A percentile compares a stretch with the other conserved stretches of the same genome.
Conservation (phyloP, 1,139 yeast species). For the Kurtzmaniella quercitrusa region DNA sequence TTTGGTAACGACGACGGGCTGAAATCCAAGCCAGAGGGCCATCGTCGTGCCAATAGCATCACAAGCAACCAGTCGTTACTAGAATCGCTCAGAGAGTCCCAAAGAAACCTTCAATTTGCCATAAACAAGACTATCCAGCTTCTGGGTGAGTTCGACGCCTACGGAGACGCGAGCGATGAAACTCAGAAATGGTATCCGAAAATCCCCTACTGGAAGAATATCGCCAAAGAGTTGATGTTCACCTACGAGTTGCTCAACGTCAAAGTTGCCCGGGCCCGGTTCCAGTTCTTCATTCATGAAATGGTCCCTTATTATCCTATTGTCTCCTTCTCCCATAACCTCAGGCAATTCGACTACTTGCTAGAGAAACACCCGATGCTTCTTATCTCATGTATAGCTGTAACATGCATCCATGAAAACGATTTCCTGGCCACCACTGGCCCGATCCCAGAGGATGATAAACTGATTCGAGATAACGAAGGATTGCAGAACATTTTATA, state of each 20-base stretch:
- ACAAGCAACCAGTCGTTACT: neutral
- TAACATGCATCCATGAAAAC: conserved; percentile 45
- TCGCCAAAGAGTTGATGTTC: conserved; percentile 36
- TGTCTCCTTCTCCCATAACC: conserved; percentile 32
- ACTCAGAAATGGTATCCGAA: conserved; percentile 5
- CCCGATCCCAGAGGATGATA: neutral
- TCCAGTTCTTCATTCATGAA: conserved; percentile 29
- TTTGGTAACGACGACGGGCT: neutral
- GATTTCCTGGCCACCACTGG: conserved; percentile 9
- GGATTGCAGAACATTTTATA: conserved; percentile 36
- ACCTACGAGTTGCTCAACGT: conserved; percentile 16
- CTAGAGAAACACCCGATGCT: conserved; percentile 40
- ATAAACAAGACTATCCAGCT: neutral
- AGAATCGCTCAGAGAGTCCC: neutral
- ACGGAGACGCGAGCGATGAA: neutral
- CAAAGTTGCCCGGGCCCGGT: conserved; percentile 29
- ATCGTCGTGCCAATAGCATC: neutral
- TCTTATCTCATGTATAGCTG: conserved; percentile 44
- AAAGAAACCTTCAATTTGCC: neutral
- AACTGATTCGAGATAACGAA: conserved; percentile 11
- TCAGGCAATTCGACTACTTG: conserved; percentile 34
- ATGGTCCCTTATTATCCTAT: conserved; percentile 48
- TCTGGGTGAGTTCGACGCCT: neutral
- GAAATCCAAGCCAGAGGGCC: neutral
- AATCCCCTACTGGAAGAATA: conserved; percentile 17